Conservation (phyloP, 2,329 filamentous ascomycete species). For the Lachnellula arida region DNA sequence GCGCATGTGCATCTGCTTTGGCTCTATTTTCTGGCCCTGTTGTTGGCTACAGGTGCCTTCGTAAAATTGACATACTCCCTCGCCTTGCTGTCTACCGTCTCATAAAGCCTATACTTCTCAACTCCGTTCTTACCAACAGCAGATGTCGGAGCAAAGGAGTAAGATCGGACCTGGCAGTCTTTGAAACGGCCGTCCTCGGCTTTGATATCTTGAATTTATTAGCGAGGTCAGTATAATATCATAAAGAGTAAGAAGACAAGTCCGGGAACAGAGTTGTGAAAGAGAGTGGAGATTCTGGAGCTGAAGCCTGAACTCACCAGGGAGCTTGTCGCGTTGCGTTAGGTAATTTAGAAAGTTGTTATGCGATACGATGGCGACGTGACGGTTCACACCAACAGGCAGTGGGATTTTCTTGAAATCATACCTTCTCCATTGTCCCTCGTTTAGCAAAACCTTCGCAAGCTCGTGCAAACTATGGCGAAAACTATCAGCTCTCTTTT, state of each 20-base stretch:
- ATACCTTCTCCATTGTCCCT: background rate
- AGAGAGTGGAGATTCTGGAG: too few relatives aligned
- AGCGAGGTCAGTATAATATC: too few relatives aligned
- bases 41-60: background rate
- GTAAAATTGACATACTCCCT: background rate
- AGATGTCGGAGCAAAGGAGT: background rate
- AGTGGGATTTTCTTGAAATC: background rate
- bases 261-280: too few relatives aligned
- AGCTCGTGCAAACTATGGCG: too few relatives aligned
- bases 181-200: too few relatives aligned
- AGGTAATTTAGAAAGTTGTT: background rate
- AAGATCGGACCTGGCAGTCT: background rate
- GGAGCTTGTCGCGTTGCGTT: background rate
- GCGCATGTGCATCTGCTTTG: background rate
- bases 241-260: too few relatives aligned
- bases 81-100: background rate
- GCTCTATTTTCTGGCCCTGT: background rate
- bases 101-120: background rate
- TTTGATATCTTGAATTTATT: too few relatives aligned
- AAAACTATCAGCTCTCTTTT: too few relatives aligned
- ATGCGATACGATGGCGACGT: background rate
- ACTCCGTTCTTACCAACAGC: background rate
- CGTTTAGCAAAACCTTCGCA: background rate
- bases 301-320: background rate
- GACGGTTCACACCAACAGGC: background rate